Percentiles rank a stretch among this genome's conserved stretches.
Conservation (phyloP, 2,329 filamentous ascomycete species). For the Fusarium austroafricanum region DNA sequence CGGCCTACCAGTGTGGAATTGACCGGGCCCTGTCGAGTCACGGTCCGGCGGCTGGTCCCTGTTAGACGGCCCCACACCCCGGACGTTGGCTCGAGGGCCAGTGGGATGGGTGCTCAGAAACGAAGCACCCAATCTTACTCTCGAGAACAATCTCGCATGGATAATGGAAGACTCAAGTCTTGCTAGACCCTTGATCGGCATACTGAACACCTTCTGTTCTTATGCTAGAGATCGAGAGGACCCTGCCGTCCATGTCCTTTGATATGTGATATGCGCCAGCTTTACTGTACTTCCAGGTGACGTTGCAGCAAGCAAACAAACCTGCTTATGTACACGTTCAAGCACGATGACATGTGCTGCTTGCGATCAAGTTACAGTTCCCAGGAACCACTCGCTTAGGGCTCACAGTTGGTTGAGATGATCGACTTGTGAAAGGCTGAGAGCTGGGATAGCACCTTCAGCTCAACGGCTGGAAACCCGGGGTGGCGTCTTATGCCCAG, state of each 20-base stretch:
- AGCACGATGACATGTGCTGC: constrained; percentile 19
- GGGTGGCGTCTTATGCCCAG: constrained; percentile 32
- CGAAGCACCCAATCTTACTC: constrained; percentile 23
- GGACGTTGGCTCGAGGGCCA: constrained; percentile 40
- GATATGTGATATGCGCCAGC: not conserved
- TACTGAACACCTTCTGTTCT: not conserved
- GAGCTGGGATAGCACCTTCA: constrained; percentile 12
- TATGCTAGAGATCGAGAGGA: constrained; percentile 20
- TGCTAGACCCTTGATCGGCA: constrained; percentile 19
- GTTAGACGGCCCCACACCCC: constrained; percentile 44
- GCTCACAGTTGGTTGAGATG: constrained; percentile 6
- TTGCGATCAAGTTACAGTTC: not conserved
- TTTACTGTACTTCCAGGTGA: not conserved
- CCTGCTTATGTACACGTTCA: constrained; percentile 7
- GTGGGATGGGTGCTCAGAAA: constrained; percentile 28
- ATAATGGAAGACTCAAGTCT: constrained; percentile 18
- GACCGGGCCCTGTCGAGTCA: constrained; percentile 24
- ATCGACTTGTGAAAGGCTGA: constrained; percentile 27
- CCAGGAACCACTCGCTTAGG: constrained; percentile 20
- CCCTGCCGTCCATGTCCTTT: constrained; percentile 11
- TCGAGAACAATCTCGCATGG: constrained; percentile 24
- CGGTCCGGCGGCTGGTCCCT: constrained; percentile 24
- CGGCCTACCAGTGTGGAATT: constrained; percentile 23
- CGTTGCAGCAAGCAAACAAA: constrained; percentile 12
- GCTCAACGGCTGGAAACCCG: constrained; percentile 11